Conservation (phyloP, 192 early-diverging fungal species). For the Linnemannia exigua region DNA sequence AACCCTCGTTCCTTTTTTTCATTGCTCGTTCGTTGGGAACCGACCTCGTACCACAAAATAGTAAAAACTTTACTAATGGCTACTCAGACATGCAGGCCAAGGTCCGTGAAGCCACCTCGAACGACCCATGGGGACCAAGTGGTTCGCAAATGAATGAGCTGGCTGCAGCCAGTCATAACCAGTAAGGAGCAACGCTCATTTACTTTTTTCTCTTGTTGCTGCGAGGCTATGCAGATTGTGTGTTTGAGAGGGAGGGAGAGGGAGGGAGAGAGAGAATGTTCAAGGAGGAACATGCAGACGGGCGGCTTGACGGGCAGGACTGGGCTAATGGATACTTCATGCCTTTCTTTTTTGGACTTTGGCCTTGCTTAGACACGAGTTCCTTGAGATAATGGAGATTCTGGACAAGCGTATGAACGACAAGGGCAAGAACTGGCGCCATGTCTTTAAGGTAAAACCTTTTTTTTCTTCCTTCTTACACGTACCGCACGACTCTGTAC, state of each 20-base stretch:
- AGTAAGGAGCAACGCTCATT: conserved; percentile 69
- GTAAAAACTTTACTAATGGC: conserved; percentile 92
- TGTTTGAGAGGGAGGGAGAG: background rate
- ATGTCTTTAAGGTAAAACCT: conserved; percentile 92
- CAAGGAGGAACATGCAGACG: too few relatives aligned
- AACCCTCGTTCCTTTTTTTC: conserved; percentile 13
- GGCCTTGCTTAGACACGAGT: conserved; percentile 75
- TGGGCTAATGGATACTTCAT: conserved; percentile 7
- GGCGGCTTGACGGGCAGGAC: background rate
- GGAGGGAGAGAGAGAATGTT: background rate
- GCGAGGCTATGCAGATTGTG: background rate
- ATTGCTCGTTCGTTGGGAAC: conserved; percentile 1
- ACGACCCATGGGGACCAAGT: conserved; percentile 83
- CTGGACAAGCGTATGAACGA: conserved; percentile 97
- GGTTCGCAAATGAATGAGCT: conserved; percentile 87
- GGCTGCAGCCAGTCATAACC: conserved; percentile 85
- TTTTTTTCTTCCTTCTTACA: background rate
- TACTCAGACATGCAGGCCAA: conserved; percentile 95
- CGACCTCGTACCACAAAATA: conserved; percentile 28
- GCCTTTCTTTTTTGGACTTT: background rate
- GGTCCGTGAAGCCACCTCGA: conserved; percentile 87
- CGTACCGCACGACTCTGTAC: background rate
- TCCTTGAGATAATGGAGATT: conserved; percentile 98
- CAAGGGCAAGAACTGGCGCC: conserved; percentile 97
- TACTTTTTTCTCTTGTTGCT: conserved; percentile 2